These are phyloP conservation scores for Tylopilus vinaceipallidus DNA, from an alignment of 768 basidiomycete species.

Conservation along the genomic window DNA sequence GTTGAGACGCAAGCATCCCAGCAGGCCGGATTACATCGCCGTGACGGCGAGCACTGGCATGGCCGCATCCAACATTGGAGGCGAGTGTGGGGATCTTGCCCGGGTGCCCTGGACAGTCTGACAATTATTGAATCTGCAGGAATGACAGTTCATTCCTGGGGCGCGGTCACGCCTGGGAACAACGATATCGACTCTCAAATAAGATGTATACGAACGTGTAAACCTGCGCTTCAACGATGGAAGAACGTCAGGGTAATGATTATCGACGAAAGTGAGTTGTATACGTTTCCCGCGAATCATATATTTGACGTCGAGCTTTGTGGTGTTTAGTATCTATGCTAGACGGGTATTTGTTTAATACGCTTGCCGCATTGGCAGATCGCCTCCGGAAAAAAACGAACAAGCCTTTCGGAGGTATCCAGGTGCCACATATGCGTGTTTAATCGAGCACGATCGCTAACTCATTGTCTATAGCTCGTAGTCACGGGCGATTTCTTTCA, in stretches of 20 bases:
- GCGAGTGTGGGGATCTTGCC: constrained; percentile 1
- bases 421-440: constrained; percentile 36
- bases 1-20: constrained; percentile 39
- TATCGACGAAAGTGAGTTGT: constrained; percentile 57
- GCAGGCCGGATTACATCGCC: constrained; percentile 35
- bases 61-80: constrained; percentile 53
- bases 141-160: constrained; percentile 60
- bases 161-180: constrained; percentile 49
- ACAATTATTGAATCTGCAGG: constrained; percentile 32
- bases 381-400: constrained; percentile 47
- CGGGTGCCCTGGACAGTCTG: not conserved
- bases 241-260: constrained; percentile 54
- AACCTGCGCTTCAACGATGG: constrained; percentile 57
- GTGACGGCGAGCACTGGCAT: constrained; percentile 46
- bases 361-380: constrained; percentile 50
- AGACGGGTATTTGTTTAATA: constrained; percentile 60
- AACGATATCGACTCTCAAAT: constrained; percentile 47
- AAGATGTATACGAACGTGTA: constrained; percentile 49
- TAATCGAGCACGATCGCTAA: not conserved
- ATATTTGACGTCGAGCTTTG: not conserved
- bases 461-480: constrained; percentile 37
- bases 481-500: constrained; percentile 62
- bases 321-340: constrained; percentile 65
- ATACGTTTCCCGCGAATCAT: too few species aligned
- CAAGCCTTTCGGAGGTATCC: constrained; percentile 66